Evolutionary conservation across 2,329 filamentous ascomycete species (phyloP).

Genomic region (Nigrospora sphaerica): DNA sequence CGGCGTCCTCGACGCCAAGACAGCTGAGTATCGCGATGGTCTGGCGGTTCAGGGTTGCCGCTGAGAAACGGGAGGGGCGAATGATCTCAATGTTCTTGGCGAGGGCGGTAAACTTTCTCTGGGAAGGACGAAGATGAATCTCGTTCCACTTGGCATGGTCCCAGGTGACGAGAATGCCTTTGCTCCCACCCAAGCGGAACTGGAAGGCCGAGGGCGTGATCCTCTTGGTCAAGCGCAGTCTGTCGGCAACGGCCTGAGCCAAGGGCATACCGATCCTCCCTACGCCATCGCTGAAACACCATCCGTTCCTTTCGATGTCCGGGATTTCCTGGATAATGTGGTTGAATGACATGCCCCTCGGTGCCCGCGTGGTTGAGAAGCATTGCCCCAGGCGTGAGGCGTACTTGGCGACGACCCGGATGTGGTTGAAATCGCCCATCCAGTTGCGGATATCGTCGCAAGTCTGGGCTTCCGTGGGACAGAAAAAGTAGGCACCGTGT

Average conservation of each 20-base stretch:
- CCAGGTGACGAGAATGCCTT: conserved; percentile 78
- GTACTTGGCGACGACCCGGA: conserved; percentile 80
- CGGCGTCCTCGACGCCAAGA: conserved; percentile 60
- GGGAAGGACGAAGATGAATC: conserved; percentile 74
- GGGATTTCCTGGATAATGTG: conserved; percentile 51
- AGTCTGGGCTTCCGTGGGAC: conserved; percentile 56
- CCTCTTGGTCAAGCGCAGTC: conserved; percentile 54
- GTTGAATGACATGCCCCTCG: conserved; percentile 56
- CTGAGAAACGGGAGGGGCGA: conserved; percentile 66
- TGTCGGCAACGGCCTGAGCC: conserved; percentile 63
- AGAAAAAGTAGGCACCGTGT: conserved; percentile 89
- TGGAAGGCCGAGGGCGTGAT: conserved; percentile 76
- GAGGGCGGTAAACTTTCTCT: conserved; percentile 74
- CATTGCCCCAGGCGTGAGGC: conserved; percentile 87
- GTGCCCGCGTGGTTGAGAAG: conserved; percentile 83
- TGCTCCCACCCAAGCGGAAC: conserved; percentile 86
- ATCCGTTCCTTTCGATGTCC: conserved; percentile 63
- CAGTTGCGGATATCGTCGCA: conserved; percentile 72
- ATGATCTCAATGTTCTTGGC: conserved; percentile 80
- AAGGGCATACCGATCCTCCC: conserved; percentile 82
- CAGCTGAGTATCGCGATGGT: conserved; percentile 78
- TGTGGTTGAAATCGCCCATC: conserved; percentile 82
- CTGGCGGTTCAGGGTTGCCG: conserved; percentile 81
- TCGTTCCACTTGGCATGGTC: conserved; percentile 58
- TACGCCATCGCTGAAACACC: conserved; percentile 84